Evolutionary conservation across 768 basidiomycete species (phyloP), one percentile per base, ranked within the genome.

Genomic region (Boletus rex-veris): DNA sequence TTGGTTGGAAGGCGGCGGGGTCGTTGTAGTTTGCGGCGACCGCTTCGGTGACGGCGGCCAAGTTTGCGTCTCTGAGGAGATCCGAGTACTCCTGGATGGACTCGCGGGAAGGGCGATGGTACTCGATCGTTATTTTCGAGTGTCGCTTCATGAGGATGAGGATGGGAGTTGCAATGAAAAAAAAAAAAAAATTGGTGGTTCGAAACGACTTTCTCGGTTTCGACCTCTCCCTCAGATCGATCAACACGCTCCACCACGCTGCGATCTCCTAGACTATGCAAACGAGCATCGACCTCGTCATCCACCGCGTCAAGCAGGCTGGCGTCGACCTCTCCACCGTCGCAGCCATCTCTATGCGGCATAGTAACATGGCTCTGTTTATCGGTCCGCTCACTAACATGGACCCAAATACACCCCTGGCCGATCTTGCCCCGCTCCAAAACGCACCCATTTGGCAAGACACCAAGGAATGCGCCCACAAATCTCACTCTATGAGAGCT

Each of bases 41-140:
- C 7, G 70, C 71, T 28, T 82, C 78, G 41, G 78, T 78, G 36
- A 78, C 75, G 35, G 83, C 78, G 80, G 81, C 78, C 9, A 79
- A 48, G 62, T 77, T 79, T 12, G 80, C 75, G 68, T 86, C 80
- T 30, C 78, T 78, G 49, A 91, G 78, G 50, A 90, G 83, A 52
- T 85, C 81, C 67, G 84, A 79, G 70, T 89, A 89, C 59, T 90
- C 87, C 58, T 86, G 86, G 56, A 90, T 84, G 59, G 84, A 86
- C 68, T 87, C 81, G 41, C 87, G 74, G 11, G 84, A 85, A 3
- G 88, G 88, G 16, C 84, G 76, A 73, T 88, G 83, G 68, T 88
- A 86, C 64, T 91, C 86, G 68, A 92, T 77, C 15, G 86, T 84
- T 51, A 81, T 83, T 75, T 80, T 85, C 26, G 84, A 84, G 64